phyloP scores from a whole-genome alignment of 1,284 basidiomycete genomes.

The Xanthoconium separans region DNA sequence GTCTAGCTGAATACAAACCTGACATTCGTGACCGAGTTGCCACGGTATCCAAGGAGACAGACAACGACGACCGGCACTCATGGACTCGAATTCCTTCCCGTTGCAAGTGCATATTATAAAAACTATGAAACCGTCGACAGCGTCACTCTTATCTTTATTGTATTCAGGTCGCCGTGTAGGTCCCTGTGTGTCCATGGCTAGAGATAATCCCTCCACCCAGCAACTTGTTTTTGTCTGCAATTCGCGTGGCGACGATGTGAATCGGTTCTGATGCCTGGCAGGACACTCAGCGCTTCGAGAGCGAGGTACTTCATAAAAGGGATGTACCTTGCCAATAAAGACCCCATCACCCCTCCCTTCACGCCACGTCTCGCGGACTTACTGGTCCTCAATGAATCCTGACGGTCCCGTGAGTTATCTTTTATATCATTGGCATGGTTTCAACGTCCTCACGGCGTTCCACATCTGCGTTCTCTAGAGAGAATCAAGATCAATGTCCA shows the following conservation, averaged over 20 bases:
- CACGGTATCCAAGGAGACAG: conserved; percentile 12
- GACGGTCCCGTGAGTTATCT: conserved; percentile 17
- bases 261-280: not conserved
- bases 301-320: conserved; percentile 17
- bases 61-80: not conserved
- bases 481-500: conserved; percentile 7
- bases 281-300: not conserved
- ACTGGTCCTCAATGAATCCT: conserved; percentile 13
- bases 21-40: not conserved
- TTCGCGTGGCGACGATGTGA: conserved; percentile 14
- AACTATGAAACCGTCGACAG: not conserved
- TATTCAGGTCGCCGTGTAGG: conserved; percentile 22
- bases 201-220: not conserved
- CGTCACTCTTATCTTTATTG: conserved; percentile 9
- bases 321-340: not conserved
- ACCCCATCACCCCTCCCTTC: not conserved
- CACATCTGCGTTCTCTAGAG: conserved; percentile 5
- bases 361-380: not conserved
- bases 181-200: conserved; percentile 23
- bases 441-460: not conserved
- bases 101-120: not conserved
- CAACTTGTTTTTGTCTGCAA: conserved; percentile 18
- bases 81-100: not conserved
- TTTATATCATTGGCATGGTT: not conserved
- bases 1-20: too few species aligned